A percentile compares a stretch with the other conserved stretches of the same genome.
Evolutionary conservation across 257 asterid genomes (phyloP).

Genomic region (Fraxinus anomala): DNA sequence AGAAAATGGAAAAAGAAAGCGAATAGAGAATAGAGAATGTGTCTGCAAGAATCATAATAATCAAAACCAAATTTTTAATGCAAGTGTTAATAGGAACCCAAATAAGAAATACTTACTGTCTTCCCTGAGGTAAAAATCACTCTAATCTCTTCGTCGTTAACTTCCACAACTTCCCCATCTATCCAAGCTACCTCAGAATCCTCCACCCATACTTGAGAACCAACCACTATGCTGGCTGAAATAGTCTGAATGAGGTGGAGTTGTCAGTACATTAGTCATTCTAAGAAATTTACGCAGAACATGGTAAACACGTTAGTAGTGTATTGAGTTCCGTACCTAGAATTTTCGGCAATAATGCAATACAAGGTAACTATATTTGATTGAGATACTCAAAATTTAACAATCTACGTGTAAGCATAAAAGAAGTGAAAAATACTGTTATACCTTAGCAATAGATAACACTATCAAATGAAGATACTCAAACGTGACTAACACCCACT

Average conservation of each 20-base stretch:
- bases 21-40: not conserved
- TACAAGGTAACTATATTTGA: not conserved
- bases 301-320: not conserved
- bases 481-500: not conserved
- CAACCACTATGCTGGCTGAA: constrained; percentile 63
- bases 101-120: constrained; percentile 52
- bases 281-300: constrained; percentile 5
- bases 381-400: constrained; percentile 17
- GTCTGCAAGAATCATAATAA: constrained; percentile 12
- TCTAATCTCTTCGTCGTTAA: constrained; percentile 64
- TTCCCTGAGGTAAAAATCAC: constrained; percentile 67
- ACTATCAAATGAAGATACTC: not conserved
- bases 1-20: not conserved
- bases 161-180: constrained; percentile 74
- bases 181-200: constrained; percentile 89
- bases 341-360: constrained; percentile 3
- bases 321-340: not conserved
- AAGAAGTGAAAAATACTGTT: not conserved
- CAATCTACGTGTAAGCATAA: not conserved
- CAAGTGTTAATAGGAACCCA: not conserved
- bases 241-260: constrained; percentile 55
- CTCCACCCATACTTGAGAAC: constrained; percentile 95
- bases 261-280: constrained; percentile 14
- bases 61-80: constrained; percentile 12
- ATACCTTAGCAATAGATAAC: not conserved